A percentile compares a stretch with the other conserved stretches of the same genome.
Evolutionary conservation across 2,329 filamentous ascomycete species (phyloP).

Genomic region (Arthrobotrys entomopaga): DNA sequence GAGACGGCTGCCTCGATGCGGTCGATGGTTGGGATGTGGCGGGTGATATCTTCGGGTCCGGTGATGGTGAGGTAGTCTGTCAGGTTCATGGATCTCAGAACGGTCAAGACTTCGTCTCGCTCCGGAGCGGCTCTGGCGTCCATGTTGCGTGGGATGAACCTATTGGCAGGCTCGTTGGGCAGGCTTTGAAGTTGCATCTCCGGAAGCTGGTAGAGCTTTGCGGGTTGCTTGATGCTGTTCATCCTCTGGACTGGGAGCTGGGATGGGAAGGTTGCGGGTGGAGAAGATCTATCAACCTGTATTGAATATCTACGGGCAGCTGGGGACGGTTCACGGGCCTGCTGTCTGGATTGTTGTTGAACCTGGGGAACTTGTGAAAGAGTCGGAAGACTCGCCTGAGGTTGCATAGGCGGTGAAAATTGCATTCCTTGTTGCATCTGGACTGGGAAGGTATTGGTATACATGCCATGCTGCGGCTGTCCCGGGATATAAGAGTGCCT

Average conservation of each 20-base stretch:
- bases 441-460: slow-evolving; percentile 40
- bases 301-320: slow-evolving; percentile 52
- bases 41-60: slow-evolving; percentile 52
- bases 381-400: slow-evolving; percentile 9
- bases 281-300: slow-evolving; percentile 34
- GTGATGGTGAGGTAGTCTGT: slow-evolving; percentile 54
- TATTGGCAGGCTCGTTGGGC: slow-evolving; percentile 37
- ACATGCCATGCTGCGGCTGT: slow-evolving; percentile 38
- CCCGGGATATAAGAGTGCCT: slow-evolving; percentile 50
- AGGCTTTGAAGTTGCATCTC: slow-evolving; percentile 36
- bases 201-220: slow-evolving; percentile 49
- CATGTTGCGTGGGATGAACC: slow-evolving; percentile 52
- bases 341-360: slow-evolving; percentile 35
- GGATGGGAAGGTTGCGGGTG: slow-evolving; percentile 44
- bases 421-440: slow-evolving; percentile 37
- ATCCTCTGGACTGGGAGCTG: slow-evolving; percentile 47
- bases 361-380: slow-evolving; percentile 37
- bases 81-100: slow-evolving; percentile 50
- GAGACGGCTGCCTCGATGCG: slow-evolving; percentile 51
- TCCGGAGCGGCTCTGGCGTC: slow-evolving; percentile 26
- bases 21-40: slow-evolving; percentile 50
- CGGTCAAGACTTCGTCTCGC: slow-evolving; percentile 40
- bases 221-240: slow-evolving; percentile 47
- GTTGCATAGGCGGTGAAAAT: slow-evolving; percentile 31
- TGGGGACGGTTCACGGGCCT: slow-evolving; percentile 43